Evolutionary conservation across 495 filamentous ascomycete species (phyloP), one percentile per base, ranked within the genome.

Genomic region (Tuber umbilicatum): DNA sequence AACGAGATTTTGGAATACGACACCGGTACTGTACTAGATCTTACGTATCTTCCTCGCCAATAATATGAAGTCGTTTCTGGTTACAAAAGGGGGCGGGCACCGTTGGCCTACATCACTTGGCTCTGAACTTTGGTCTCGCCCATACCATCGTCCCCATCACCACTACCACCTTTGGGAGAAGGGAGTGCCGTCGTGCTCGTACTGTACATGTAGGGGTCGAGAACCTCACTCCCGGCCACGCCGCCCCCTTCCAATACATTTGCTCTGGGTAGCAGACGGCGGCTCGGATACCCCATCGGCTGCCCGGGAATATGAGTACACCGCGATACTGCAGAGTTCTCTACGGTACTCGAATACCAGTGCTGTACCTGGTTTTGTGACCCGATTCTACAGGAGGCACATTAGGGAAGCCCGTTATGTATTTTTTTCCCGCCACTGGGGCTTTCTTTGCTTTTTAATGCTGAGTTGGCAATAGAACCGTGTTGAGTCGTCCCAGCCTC

Each of bases 391-490:
- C 27, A 64, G 55, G 27, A 64, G 27, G 31, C 35, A 64, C 27
- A 64, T 35, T 31, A 4, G 45, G 55, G 55, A 17, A 35, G 55
- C 55, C 55, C 55, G 27, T 64, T 35, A 64, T 64, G 55, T 64
- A 64, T 64, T 10, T 64, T 35, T 64, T 64, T 64, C 31, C 27
- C 55, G 27, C 27, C 55, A 35, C 27, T 64, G 27, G 55, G 55
- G 55, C 19, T 64, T 64, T 64, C 55, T 64, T 64, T 64, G 55
- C 55, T 64, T 64, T 64, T 64, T 64, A 0, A 64, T 64, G 55
- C 55, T 64, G 55, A 64, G 55, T 16, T 64, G 55, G 55, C 55
- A 64, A 35, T 6, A 64, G 55, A 64, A 35, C 55, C 27, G 14
- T 17, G 55, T 64, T 64, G 55, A 64, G 55, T 64, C 27, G 12